phyloP scores from a whole-genome alignment of 2,329 filamentous ascomycete genomes.

The Ascomycota sp. region DNA sequence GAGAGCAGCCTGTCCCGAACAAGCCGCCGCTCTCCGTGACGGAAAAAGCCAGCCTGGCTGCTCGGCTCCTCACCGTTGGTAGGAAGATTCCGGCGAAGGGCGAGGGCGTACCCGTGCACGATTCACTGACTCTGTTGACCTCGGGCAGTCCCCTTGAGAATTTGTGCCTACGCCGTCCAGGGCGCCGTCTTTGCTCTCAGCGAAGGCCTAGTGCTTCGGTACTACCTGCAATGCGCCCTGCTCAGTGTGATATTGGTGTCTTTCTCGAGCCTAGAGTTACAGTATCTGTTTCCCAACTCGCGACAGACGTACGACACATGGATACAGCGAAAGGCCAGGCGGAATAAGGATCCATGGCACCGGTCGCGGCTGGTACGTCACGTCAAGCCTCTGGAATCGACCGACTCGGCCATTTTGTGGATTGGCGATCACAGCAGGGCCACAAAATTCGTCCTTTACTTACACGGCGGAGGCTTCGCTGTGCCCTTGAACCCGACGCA shows the following conservation, averaged over 20 bases:
- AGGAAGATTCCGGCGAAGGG: not conserved
- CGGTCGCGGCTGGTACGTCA: conserved; percentile 4
- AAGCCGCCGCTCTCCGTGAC: not conserved
- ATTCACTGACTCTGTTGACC: not conserved
- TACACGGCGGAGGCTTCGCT: conserved; percentile 11
- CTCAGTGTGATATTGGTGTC: conserved; percentile 4
- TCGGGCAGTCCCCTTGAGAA: conserved; percentile 3
- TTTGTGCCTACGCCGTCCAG: conserved; percentile 2
- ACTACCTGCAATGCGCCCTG: conserved; percentile 4
- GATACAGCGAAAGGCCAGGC: conserved; percentile 5
- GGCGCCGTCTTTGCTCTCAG: conserved; percentile 4
- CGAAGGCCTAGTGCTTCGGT: conserved; percentile 3
- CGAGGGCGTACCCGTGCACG: not conserved
- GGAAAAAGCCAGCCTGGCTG: not conserved
- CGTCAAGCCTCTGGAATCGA: conserved; percentile 5
- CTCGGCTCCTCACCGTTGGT: not conserved
- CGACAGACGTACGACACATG: conserved; percentile 6
- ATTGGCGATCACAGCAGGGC: conserved; percentile 9
- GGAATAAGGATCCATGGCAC: conserved; percentile 1
- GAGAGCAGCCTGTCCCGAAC: not conserved
- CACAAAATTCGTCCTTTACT: conserved; percentile 9
- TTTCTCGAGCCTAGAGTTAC: conserved; percentile 6
- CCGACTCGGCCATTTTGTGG: conserved; percentile 8
- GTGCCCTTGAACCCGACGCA: conserved; percentile 6
- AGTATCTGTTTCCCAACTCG: conserved; percentile 5